phyloP scores from a whole-genome alignment of 306 rosid species.

The Carpinus viminea region DNA sequence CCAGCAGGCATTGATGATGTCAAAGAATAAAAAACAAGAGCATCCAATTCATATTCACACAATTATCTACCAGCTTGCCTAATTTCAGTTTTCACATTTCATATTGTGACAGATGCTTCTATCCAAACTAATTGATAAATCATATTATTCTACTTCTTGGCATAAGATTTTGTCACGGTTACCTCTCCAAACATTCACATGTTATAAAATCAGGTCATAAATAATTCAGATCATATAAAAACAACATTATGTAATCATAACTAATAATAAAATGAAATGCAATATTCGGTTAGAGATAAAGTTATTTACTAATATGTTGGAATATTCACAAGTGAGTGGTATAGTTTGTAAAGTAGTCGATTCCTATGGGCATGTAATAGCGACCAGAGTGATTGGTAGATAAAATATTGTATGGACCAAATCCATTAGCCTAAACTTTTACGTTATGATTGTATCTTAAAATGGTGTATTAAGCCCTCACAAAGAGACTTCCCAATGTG shows the following conservation, averaged over 20 bases:
- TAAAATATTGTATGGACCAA: background rate
- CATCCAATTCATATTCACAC: background rate
- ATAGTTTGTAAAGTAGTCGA: background rate
- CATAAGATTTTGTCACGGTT: background rate
- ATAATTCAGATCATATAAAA: background rate
- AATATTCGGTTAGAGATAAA: background rate
- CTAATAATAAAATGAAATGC: background rate
- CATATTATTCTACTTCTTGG: conserved; percentile 4
- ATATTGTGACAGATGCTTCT: background rate
- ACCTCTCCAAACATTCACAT: background rate
- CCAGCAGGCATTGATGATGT: background rate
- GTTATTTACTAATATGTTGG: background rate
- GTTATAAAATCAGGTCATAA: background rate
- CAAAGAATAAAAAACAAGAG: background rate
- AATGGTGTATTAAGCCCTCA: background rate
- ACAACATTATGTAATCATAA: background rate
- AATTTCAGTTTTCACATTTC: background rate
- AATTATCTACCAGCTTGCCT: background rate
- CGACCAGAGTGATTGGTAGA: background rate
- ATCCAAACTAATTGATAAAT: background rate
- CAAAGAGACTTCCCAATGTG: background rate
- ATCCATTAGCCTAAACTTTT: too few species aligned
- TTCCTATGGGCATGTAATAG: background rate
- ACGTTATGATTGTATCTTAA: background rate
- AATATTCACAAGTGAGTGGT: background rate